Base-by-base conservation (phyloP, 2,329 filamentous ascomycete species). In the Aspergillus sp. region DNA sequence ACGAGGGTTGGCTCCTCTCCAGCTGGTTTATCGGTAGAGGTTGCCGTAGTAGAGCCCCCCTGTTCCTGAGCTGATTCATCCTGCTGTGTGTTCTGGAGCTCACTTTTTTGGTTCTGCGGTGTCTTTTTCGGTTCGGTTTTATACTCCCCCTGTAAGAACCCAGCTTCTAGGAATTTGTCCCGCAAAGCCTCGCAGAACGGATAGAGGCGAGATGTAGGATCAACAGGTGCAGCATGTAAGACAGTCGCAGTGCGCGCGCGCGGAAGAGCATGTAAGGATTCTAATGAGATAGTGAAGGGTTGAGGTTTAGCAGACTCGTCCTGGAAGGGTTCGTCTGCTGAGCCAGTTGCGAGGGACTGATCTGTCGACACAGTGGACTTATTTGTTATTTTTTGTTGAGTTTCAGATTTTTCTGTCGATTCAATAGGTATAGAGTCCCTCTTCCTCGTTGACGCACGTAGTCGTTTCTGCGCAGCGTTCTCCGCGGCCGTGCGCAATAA, bases 281-380 rank as follows among this genome's bases (percentile, higher is more conserved):
- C 74, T 4, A 86, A 66, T 8, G 76, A 71, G 7, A 85, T 66
- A 0, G 55, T 69, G n/a, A 81, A 67, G 73, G 75, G 52, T 19
- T 50, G 4, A 17, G 45, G 8, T 8, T 15, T 31, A 31, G 33
- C n/a, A 33, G 41, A 19, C n/a, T 52, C n/a, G 4, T 19, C 21
- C 12, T 44, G 54, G n/a, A 15, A 19, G 19, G 5, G 14, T 45
- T 31, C 19, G 8, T 44, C 46, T 50, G 46, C 11, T 17, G 21
- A 35, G 4, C 4, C 9, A 11, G 37, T 27, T 23, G 15, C 24
- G n/a, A 27, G 35, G 17, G 31, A 11, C 19, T 46, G 7, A 8
- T 8, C 35, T 21, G 12, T 21, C 14, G 24, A 33, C 6, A 12
- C 8, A n/a, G 9, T 31, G n/a, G 24, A 33, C 27, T 19, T 15